Percentiles rank a stretch among this genome's conserved stretches.
Evolutionary conservation across 768 basidiomycete genomes (phyloP).

Genomic region (Lentinula guzmanii): DNA sequence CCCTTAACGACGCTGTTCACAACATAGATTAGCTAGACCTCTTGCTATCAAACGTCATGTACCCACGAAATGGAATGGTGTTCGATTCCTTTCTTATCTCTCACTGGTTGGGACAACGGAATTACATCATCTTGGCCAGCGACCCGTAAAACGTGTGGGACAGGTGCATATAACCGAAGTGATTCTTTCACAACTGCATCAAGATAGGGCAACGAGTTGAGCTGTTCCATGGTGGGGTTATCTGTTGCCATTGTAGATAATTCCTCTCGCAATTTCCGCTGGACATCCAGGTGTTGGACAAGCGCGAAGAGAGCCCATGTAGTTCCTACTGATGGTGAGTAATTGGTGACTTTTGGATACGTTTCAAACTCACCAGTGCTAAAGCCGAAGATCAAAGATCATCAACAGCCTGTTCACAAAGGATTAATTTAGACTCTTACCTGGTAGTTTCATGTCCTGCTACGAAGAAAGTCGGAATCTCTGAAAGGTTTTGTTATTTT

Average conservation of each 20-base stretch:
- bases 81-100: constrained; percentile 23
- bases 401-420: background rate
- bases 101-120: constrained; percentile 26
- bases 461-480: constrained; percentile 38
- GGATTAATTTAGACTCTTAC: background rate
- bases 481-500: constrained; percentile 13
- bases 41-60: constrained; percentile 1
- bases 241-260: constrained; percentile 30
- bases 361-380: background rate
- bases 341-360: background rate
- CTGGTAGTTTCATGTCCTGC: constrained; percentile 39
- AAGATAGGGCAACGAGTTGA: constrained; percentile 44
- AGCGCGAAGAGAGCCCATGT: constrained; percentile 43
- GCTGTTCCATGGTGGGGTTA: constrained; percentile 43
- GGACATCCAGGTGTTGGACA: constrained; percentile 27
- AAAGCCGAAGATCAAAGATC: background rate
- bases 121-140: constrained; percentile 30
- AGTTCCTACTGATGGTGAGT: constrained; percentile 13
- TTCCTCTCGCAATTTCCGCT: constrained; percentile 40
- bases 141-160: constrained; percentile 21
- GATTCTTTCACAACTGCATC: constrained; percentile 40
- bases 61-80: constrained; percentile 24
- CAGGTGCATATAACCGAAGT: constrained; percentile 33
- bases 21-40: constrained; percentile 15
- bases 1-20: constrained; percentile 35